Percentiles rank a stretch among this genome's conserved stretches.
phyloP scores from a whole-genome alignment of 176 grass and related monocot species.

The Phoenix roebelenii region DNA sequence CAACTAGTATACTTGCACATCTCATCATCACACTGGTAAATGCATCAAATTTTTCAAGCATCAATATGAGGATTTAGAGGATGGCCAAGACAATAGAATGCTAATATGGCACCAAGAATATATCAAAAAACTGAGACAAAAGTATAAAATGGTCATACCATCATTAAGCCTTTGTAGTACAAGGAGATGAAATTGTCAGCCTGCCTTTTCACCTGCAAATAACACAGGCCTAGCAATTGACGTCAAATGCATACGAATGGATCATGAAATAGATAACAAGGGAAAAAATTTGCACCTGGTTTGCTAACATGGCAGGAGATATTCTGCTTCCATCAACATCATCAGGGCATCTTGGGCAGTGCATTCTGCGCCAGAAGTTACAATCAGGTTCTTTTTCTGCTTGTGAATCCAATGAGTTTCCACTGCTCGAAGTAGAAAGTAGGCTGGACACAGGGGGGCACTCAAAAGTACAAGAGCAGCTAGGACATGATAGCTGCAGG shows the following conservation, averaged over 20 bases:
- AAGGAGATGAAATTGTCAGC: conserved; percentile 73
- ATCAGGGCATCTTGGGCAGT: conserved; percentile 79
- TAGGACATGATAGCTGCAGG: conserved; percentile 69
- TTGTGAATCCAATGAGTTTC: conserved; percentile 27
- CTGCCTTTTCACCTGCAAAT: conserved; percentile 81
- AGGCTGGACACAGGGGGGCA: conserved; percentile 78
- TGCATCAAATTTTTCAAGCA: background rate
- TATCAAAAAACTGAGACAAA: background rate
- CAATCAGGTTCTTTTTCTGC: conserved; percentile 32
- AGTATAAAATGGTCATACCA: conserved; percentile 35
- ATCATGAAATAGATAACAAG: background rate
- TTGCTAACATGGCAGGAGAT: conserved; percentile 63
- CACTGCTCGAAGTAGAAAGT: conserved; percentile 33
- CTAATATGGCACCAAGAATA: background rate
- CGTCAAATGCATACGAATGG: conserved; percentile 1
- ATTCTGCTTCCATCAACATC: conserved; percentile 37
- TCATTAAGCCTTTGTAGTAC: conserved; percentile 81
- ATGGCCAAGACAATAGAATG: background rate
- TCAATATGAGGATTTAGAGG: conserved; percentile 4
- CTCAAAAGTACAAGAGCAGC: conserved; percentile 70
- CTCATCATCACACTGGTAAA: conserved; percentile 77
- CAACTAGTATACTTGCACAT: conserved; percentile 70
- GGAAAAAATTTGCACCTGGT: conserved; percentile 47
- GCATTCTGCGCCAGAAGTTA: conserved; percentile 77
- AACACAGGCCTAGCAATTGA: conserved; percentile 6